These are phyloP conservation scores for Leccinum ochraceum DNA, from an alignment of 768 basidiomycete genomes.

Conservation along the genomic window DNA sequence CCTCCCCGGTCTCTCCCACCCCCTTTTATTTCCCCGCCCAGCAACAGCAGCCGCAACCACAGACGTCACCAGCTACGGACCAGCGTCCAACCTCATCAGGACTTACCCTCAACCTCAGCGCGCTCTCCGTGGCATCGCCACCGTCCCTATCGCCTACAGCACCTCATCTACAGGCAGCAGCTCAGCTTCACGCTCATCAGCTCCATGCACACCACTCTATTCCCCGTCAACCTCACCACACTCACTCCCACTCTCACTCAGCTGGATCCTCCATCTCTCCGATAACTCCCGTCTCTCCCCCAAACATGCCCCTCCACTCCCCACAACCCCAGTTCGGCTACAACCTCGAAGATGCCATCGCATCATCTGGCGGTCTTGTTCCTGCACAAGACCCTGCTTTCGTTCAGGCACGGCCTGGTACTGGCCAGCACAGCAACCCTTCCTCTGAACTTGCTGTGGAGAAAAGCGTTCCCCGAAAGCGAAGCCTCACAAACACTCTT, in stretches of 20 bases:
- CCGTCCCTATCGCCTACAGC: conserved; percentile 65
- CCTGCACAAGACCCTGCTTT: conserved; percentile 32
- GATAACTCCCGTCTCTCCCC: conserved; percentile 61
- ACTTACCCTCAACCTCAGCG: conserved; percentile 68
- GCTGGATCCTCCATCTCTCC: conserved; percentile 42
- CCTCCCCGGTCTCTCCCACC: conserved; percentile 28
- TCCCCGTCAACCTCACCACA: conserved; percentile 24
- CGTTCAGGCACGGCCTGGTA: conserved; percentile 38
- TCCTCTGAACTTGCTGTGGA: conserved; percentile 47
- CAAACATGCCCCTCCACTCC: conserved; percentile 44
- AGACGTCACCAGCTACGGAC: conserved; percentile 18
- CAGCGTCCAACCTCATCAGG: conserved; percentile 35
- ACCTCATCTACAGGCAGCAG: conserved; percentile 39
- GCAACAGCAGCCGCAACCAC: conserved; percentile 18
- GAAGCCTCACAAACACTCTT: conserved; percentile 55
- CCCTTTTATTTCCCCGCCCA: conserved; percentile 25
- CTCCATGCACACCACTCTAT: conserved; percentile 51
- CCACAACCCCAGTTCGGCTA: conserved; percentile 48
- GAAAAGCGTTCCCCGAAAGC: conserved; percentile 63
- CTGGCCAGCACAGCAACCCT: conserved; percentile 41
- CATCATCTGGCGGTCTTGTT: conserved; percentile 28
- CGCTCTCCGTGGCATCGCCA: conserved; percentile 66
- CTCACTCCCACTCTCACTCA: conserved; percentile 27
- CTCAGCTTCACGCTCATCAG: conserved; percentile 61
- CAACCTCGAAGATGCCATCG: conserved; percentile 45